phyloP scores from a whole-genome alignment of 331 rosid species.

The Spiraea crenata region DNA sequence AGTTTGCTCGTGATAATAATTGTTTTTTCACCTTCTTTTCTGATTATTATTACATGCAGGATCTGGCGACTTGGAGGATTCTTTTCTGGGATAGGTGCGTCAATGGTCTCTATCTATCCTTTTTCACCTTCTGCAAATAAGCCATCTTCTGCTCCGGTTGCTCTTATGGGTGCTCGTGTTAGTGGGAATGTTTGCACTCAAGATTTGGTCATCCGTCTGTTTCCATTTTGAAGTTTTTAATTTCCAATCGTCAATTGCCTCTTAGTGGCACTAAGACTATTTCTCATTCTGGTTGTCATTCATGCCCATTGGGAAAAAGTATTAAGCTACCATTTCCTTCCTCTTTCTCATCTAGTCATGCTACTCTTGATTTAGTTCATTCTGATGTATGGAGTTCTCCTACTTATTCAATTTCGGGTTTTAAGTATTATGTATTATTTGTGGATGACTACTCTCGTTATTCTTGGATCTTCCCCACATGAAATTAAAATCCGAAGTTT shows the following conservation, averaged over 20 bases:
- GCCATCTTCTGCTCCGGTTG: background rate
- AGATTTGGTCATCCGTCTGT: background rate
- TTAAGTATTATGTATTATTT: background rate
- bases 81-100: background rate
- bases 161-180: background rate
- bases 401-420: background rate
- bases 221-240: no score
- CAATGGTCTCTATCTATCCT: background rate
- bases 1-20: background rate
- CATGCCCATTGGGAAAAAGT: background rate
- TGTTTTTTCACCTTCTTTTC: background rate
- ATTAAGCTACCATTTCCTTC: background rate
- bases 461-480: background rate
- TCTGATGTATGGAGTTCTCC: background rate
- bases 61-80: background rate
- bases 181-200: background rate
- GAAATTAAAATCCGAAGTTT: background rate
- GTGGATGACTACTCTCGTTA: background rate
- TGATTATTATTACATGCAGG: background rate
- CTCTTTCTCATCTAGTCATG: background rate
- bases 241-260: fast-evolving
- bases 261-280: background rate
- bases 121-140: background rate
- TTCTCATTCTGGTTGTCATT: background rate
- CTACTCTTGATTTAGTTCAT: no score